Evolutionary conservation across 2,329 filamentous ascomycete species (phyloP), one percentile per base, ranked within the genome.

Genomic region (Cordyceps javanica): DNA sequence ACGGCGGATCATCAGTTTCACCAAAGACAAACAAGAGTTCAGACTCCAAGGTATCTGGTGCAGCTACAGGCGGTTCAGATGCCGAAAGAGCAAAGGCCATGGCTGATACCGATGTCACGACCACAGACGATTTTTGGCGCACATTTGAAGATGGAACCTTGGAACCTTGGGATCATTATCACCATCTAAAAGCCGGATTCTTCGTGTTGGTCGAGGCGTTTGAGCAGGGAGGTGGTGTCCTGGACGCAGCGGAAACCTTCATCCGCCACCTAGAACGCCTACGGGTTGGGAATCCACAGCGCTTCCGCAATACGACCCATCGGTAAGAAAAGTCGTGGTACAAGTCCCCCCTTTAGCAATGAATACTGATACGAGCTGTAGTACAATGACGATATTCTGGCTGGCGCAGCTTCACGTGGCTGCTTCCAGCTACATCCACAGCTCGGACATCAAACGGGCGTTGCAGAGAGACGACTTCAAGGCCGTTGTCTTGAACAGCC

Each of bases 381-480:
- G 67, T 3, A 69, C 67, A 1, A 68, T 72, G 66, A 72, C 71
- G 0, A 59, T 67, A 3, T 73, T 73, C 48, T 72, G 70, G 67
- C 62, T 73, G 3, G 61, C 69, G 21, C 68, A 69, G n/a, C 66
- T 73, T 0, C 67, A 69, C 16, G 53, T 67, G 3, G 67, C 70
- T 1, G 62, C 69, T 8, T 57, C 68, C 1, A 60, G 62, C 11
- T 67, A 66, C 50, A 63, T 66, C 42, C 50, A 63, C 3, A 49
- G 60, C 8, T 60, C 1, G 23, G 51, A 13, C 28, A 55, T 2
- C 26, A 34, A 2, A 52, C 59, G 41, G 28, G 39, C 2, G 62
- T 63, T 66, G 2, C 21, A 57, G 0, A 59, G 48, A 1, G 51
- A 58, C 5, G 62, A 61, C 25, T 72, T 70, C 13, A 61, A 62